Percentiles rank a stretch among this genome's conserved stretches.
Conservation (phyloP, 2,329 filamentous ascomycete species). For the Colletotrichum theobromicola region DNA sequence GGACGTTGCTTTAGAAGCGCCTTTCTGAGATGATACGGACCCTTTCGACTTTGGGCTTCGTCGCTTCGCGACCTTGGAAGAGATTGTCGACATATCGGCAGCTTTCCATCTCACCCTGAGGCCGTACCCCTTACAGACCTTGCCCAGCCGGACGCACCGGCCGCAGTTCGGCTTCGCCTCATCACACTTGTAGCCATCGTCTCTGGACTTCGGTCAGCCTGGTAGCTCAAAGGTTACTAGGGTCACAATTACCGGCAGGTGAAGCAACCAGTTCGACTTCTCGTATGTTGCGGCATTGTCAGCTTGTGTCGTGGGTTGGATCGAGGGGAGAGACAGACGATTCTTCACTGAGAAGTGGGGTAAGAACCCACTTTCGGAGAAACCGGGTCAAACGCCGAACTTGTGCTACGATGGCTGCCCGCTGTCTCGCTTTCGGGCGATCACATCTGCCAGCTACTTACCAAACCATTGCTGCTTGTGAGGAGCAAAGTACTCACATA, state of each 20-base stretch:
- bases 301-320: not conserved
- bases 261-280: conserved; percentile 14
- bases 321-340: not conserved
- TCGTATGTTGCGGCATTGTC: conserved; percentile 3
- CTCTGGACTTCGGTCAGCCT: conserved; percentile 13
- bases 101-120: conserved; percentile 32
- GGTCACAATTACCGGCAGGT: not conserved
- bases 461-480: no score
- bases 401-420: not conserved
- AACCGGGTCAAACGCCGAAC: not conserved
- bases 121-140: conserved; percentile 35
- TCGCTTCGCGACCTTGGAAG: not conserved
- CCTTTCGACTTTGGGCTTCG: not conserved
- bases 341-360: not conserved
- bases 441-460: no score
- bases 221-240: rapidly evolving
- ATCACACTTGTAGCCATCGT: conserved; percentile 39
- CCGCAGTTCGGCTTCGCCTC: conserved; percentile 34
- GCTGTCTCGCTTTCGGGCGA: no score
- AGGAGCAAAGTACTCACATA: no score
- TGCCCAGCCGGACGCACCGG: conserved; percentile 32
- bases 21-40: rapidly evolving
- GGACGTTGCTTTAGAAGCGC: rapidly evolving
- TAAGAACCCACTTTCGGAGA: not conserved
- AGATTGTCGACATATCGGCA: not conserved